Evolutionary conservation across 805 yeast species (phyloP), one percentile per base, ranked within the genome.

Genomic region (Lipomyces sp.): DNA sequence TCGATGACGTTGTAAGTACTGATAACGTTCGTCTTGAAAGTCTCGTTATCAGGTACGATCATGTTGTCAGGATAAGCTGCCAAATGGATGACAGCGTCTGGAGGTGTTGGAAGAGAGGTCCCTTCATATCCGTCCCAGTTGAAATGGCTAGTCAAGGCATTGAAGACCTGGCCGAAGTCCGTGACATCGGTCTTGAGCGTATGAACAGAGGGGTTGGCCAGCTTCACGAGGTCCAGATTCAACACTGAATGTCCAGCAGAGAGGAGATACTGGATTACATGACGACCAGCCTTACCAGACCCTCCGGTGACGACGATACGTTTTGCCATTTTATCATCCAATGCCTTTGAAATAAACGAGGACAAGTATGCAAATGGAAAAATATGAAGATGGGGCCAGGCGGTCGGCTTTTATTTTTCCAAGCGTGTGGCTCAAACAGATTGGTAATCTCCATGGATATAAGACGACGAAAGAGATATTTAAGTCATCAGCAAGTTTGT

Each of bases 191-290:
- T 57, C 53, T 57, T 57, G 32, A 57, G 60, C 13, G 60, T 57
- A 57, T 57, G 42, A 35, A 57, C 60, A 57, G 34, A n/a, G 2
- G 60, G 33, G 57, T 35, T 39, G 4, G 15, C 35, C n/a, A 57
- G 60, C 37, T 56, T 56, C n/a, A 57, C 60, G 35, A 57, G 60
- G 60, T 57, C 60, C 57, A 57, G 60, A 10, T 57, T 57, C 6
- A 57, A 35, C 34, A 57, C 55, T 2, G 50, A 24, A 29, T 57
- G 60, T 29, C 60, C 60, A 3, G 50, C 53, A 11, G 60, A n/a
- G 33, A 57, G 59, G 18, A 57, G 60, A 18, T 57, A 57, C 30
- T 57, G 15, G 10, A 57, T 57, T 18, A 34, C 50, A 35, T 57
- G 53, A 33, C 60, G 60, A 29, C 60, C 60, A n/a, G 60, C 60